Percentiles rank a stretch among this genome's conserved stretches.
These are phyloP conservation scores for Globisporangium iwayamae DNA, from an alignment of 352 stramenopile genomes.

Conservation along the genomic window DNA sequence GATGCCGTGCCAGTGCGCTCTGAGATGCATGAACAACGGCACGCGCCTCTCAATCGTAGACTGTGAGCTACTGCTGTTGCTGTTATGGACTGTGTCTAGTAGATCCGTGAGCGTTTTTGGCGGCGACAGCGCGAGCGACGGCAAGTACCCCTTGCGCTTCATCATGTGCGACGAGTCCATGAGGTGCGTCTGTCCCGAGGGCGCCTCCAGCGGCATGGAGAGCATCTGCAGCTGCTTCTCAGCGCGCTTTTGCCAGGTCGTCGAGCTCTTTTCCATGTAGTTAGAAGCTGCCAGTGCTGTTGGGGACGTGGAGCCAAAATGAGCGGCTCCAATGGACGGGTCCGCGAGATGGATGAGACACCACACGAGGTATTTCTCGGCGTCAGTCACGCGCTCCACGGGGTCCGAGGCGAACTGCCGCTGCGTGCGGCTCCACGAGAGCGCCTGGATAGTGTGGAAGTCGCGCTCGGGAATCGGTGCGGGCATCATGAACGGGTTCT, in stretches of 20 bases:
- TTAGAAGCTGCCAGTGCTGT: not conserved
- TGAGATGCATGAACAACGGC: constrained; percentile 12
- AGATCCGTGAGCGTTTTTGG: constrained; percentile 63
- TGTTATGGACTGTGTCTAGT: constrained; percentile 39
- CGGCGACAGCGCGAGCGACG: constrained; percentile 50
- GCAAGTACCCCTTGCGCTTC: constrained; percentile 65
- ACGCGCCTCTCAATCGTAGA: constrained; percentile 3
- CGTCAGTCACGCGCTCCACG: constrained; percentile 40
- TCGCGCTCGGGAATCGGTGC: constrained; percentile 56
- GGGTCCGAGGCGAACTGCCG: constrained; percentile 26
- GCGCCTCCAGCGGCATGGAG: constrained; percentile 60
- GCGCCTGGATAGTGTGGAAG: constrained; percentile 30
- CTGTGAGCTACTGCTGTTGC: constrained; percentile 11
- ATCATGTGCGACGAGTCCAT: constrained; percentile 76
- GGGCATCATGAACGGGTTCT: constrained; percentile 87
- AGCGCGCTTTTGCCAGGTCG: constrained; percentile 59
- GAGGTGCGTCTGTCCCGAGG: constrained; percentile 43
- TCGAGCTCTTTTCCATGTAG: constrained; percentile 3
- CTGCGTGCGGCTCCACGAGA: constrained; percentile 24
- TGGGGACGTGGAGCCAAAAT: constrained; percentile 1
- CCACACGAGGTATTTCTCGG: constrained; percentile 69
- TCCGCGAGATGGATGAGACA: constrained; percentile 45
- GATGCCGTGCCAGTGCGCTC: constrained; percentile 29
- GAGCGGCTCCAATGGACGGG: not conserved
- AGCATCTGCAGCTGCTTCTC: constrained; percentile 68